Evolutionary conservation across 495 filamentous ascomycete species (phyloP), one percentile per base, ranked within the genome.

Genomic region (Aspergillus sclerotioniger): DNA sequence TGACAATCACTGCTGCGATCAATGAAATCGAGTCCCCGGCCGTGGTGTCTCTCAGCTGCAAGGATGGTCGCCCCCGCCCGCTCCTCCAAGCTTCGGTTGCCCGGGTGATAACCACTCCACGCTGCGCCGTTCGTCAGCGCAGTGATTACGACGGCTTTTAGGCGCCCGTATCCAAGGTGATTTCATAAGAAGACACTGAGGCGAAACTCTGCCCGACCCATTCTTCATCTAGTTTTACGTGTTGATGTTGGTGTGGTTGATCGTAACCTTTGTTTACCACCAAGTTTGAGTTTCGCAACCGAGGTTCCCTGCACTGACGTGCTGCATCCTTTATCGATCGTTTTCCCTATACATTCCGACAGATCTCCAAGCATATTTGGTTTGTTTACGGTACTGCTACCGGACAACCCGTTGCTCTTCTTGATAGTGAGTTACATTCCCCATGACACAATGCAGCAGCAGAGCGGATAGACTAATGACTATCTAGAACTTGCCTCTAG

Each of bases 21-120:
- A n/a, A n/a, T n/a, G n/a, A n/a, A n/a, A n/a, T n/a, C n/a, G n/a
- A n/a, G n/a, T n/a, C n/a, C n/a, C n/a, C n/a, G n/a, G n/a, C n/a
- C n/a, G n/a, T 29, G 28, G 25, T 53, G 44, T 19, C 31, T 50
- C 8, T 29, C 7, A 57, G 56, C 56, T 53, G 58, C 55, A 61
- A 61, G 62, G 62, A 53, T 56, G 29, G n/a, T 52, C 33, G 48
- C 60, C 60, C 63, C 63, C 51, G 2, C 63, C 60, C 60, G 57
- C 58, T 55, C 41, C 52, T 50, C 37, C 55, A 55, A 53, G 54
- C 44, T 10, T 20, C 28, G 28, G 70, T 73, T 73, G 68, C 65
- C 68, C 53, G 51, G 68, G 66, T 59, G 65, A 73, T 68, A 64
- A 47, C 39, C 47, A 29, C 31, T 61, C 56, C 66, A 62, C 62